phyloP scores from a whole-genome alignment of 2,329 filamentous ascomycete species.

The Erysiphe neolycopersici region DNA sequence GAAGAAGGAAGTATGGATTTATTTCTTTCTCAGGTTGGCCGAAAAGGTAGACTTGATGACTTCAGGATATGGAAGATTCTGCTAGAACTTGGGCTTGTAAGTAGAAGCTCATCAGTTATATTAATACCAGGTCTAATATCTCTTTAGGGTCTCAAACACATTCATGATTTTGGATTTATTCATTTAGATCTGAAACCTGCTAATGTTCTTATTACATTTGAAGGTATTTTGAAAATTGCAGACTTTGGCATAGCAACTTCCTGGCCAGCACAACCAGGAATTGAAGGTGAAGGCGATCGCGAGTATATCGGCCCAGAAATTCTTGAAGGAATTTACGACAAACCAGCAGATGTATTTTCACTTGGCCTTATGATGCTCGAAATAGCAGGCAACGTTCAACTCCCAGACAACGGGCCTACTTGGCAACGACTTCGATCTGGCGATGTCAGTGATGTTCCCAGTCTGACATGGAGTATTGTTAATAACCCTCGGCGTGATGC shows the following conservation, averaged over 20 bases:
- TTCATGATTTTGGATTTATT: constrained; percentile 68
- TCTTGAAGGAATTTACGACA: constrained; percentile 61
- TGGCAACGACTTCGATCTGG: constrained; percentile 80
- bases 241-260: constrained; percentile 62
- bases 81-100: constrained; percentile 57
- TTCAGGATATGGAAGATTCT: constrained; percentile 98
- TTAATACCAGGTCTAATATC: constrained; percentile 7
- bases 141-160: constrained; percentile 55
- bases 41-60: constrained; percentile 71
- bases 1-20: constrained; percentile 76
- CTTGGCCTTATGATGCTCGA: constrained; percentile 86
- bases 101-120: constrained; percentile 12
- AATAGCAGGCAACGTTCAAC: constrained; percentile 75
- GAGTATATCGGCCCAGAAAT: constrained; percentile 93
- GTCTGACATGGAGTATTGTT: constrained; percentile 55
- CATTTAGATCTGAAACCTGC: constrained; percentile 69
- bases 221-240: constrained; percentile 59
- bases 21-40: constrained; percentile 60
- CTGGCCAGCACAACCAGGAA: constrained; percentile 49
- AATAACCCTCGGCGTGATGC: constrained; percentile 48
- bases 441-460: constrained; percentile 70
- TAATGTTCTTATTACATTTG: constrained; percentile 58
- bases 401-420: constrained; percentile 74
- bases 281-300: constrained; percentile 81
- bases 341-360: constrained; percentile 80